Evolutionary conservation across 23 red algal genomes (phyloP), one percentile per base, ranked within the genome.

Genomic region (Gracilaria gracilis): DNA sequence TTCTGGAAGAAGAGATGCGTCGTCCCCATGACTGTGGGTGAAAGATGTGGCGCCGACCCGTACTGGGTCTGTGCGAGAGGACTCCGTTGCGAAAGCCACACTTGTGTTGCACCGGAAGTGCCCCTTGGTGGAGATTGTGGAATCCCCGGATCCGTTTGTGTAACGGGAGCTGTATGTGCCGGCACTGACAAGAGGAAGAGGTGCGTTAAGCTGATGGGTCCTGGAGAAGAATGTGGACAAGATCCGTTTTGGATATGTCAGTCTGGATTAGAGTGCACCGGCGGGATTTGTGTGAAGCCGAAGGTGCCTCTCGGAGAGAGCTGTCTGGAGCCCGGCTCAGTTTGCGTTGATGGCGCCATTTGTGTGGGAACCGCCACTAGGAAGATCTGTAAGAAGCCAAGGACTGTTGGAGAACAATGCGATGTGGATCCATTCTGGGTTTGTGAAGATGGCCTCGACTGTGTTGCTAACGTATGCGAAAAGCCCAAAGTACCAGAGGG

Each of bases 381-480:
- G 33, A 89, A 89, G 86, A 59, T 34, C 21, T 89, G 86, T 34
- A 53, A 61, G 23, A 89, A 61, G 40, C 86, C 86, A 31, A 89
- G 54, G 86, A 35, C 1, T 0, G 8, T 29, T 8, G 86, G 86
- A 37, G 33, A 23, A 9, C 11, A 29, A 20, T 85, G 81, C 27
- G 61, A 32, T 1, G 31, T 27, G 9, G 81, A 85, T 51, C 81
- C 81, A 2, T 85, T 69, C 81, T 85, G 81, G 81, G 47, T 71
- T 1, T 85, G 81, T 44, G 81, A 67, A 23, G 57, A 15, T 71
- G 81, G 81, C 5, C 81, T 85, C 2, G 61, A 70, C 35, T 85
- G 81, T 61, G 34, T 49, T 24, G n/a, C 20, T 29, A 42, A 42
- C 37, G 32, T 55, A 13, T 87, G 83, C 48, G 42, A 9, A 13